Percentiles rank a stretch among this genome's conserved stretches.
Evolutionary conservation across 495 filamentous ascomycete species (phyloP).

Genomic region (Halenospora varia): DNA sequence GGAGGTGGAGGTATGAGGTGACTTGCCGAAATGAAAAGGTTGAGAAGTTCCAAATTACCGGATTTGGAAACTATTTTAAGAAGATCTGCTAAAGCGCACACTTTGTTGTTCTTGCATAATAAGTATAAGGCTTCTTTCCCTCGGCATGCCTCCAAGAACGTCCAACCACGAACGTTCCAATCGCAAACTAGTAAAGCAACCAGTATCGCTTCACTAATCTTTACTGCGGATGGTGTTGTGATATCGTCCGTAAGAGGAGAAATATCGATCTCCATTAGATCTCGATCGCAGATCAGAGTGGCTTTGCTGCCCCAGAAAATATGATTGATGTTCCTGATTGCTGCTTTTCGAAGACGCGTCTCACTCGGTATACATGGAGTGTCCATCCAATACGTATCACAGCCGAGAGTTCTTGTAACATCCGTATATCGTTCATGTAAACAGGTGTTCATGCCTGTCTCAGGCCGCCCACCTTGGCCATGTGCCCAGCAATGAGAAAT

Average conservation of each 20-base stretch:
- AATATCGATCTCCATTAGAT: constrained; percentile 23
- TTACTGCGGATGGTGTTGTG: not conserved
- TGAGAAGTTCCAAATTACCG: not conserved
- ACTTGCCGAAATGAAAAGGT: not conserved
- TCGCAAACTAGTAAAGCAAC: constrained; percentile 13
- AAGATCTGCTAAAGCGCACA: not conserved
- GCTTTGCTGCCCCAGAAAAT: constrained; percentile 22
- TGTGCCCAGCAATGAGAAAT: not conserved
- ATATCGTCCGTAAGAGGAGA: not conserved
- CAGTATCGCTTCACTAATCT: not conserved
- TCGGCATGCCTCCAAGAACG: constrained; percentile 24
- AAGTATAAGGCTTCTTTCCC: constrained; percentile 19
- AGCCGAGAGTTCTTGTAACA: constrained; percentile 15
- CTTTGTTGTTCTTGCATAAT: constrained; percentile 20
- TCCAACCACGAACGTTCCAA: constrained; percentile 28
- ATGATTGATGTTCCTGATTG: constrained; percentile 23
- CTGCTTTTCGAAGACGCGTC: constrained; percentile 17
- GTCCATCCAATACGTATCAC: constrained; percentile 29
- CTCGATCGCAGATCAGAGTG: constrained; percentile 23
- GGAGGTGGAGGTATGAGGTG: not conserved
- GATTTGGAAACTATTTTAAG: not conserved
- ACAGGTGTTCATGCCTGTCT: constrained; percentile 23
- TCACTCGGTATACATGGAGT: constrained; percentile 25
- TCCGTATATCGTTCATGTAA: constrained; percentile 19
- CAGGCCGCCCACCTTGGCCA: constrained; percentile 26